phyloP scores from a whole-genome alignment of 2,329 filamentous ascomycete genomes.

The Scopulariopsis brevicaulis region DNA sequence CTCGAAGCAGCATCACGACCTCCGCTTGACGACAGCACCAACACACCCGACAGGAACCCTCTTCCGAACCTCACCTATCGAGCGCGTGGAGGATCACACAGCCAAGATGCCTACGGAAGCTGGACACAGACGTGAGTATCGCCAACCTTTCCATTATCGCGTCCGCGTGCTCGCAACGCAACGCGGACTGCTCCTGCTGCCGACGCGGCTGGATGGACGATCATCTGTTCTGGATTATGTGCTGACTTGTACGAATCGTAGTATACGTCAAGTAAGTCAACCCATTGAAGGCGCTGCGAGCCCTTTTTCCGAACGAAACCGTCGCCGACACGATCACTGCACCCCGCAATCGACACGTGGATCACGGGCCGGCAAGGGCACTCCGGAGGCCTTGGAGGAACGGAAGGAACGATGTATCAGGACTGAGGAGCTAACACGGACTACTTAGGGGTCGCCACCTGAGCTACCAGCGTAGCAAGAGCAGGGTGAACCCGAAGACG shows the following conservation, averaged over 20 bases:
- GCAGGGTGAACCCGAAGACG: conserved; percentile 80
- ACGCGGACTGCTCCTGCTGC: background rate
- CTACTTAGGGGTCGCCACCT: conserved; percentile 80
- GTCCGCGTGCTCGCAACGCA: conserved; percentile 1
- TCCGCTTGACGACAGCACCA: conserved; percentile 3
- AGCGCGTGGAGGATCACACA: conserved; percentile 21
- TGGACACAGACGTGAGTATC: conserved; percentile 75
- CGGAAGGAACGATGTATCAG: background rate
- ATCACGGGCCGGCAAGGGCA: conserved; percentile 4
- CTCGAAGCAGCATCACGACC: conserved; percentile 6
- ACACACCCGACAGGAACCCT: conserved; percentile 2
- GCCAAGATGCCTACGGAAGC: conserved; percentile 79
- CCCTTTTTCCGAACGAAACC: conserved; percentile 1
- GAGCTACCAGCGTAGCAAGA: conserved; percentile 93
- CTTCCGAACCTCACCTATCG: conserved; percentile 18
- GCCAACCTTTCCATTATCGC: background rate
- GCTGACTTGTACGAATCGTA: conserved; percentile 31
- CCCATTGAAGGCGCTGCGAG: background rate
- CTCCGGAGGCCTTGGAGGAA: conserved; percentile 5
- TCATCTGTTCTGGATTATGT: background rate
- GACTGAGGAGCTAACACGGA: conserved; percentile 7
- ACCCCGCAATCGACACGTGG: conserved; percentile 1
- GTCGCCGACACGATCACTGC: background rate
- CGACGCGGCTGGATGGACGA: background rate
- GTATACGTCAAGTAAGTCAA: conserved; percentile 82